phyloP scores from a whole-genome alignment of 805 yeast genomes.

The Monosporozyma solicola region DNA sequence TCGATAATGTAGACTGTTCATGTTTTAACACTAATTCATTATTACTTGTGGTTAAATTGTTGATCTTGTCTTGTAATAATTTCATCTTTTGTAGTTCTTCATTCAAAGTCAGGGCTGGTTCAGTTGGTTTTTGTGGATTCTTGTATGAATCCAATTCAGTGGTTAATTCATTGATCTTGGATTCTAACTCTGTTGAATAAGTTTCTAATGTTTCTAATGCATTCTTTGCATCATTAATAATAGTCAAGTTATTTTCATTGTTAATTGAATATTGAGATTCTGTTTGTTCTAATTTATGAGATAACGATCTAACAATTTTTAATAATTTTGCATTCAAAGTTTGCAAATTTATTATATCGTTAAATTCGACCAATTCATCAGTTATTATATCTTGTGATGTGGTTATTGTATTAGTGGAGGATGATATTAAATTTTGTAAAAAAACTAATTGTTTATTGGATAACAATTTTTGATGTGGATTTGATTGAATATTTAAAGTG shows the following conservation, averaged over 20 bases:
- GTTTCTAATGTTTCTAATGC: slow-evolving; percentile 57
- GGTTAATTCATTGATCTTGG: slow-evolving; percentile 43
- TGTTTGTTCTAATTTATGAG: slow-evolving; percentile 49
- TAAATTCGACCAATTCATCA: slow-evolving; percentile 63
- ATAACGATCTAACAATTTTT: slow-evolving; percentile 44
- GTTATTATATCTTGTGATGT: slow-evolving; percentile 66
- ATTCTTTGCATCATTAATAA: slow-evolving; percentile 55
- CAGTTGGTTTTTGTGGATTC: not conserved
- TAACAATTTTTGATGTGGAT: not conserved
- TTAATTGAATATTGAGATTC: slow-evolving; percentile 31
- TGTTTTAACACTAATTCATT: slow-evolving; percentile 41
- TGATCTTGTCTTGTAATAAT: slow-evolving; percentile 41
- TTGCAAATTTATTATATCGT: slow-evolving; percentile 57
- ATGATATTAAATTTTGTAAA: slow-evolving; percentile 39
- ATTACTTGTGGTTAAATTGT: slow-evolving; percentile 33
- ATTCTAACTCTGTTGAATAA: slow-evolving; percentile 43
- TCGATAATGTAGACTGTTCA: slow-evolving; percentile 47
- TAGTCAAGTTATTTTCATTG: slow-evolving; percentile 27
- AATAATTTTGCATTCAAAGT: slow-evolving; percentile 65
- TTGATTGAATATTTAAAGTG: slow-evolving; percentile 26
- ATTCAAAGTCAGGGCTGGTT: slow-evolving; percentile 12
- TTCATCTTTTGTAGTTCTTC: slow-evolving; percentile 39
- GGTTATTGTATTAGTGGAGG: slow-evolving; percentile 20
- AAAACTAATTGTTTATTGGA: slow-evolving; percentile 49
- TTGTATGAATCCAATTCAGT: slow-evolving; percentile 50